Evolutionary conservation across 495 filamentous ascomycete species (phyloP), one percentile per base, ranked within the genome.

Genomic region (Penicillium arizonense): DNA sequence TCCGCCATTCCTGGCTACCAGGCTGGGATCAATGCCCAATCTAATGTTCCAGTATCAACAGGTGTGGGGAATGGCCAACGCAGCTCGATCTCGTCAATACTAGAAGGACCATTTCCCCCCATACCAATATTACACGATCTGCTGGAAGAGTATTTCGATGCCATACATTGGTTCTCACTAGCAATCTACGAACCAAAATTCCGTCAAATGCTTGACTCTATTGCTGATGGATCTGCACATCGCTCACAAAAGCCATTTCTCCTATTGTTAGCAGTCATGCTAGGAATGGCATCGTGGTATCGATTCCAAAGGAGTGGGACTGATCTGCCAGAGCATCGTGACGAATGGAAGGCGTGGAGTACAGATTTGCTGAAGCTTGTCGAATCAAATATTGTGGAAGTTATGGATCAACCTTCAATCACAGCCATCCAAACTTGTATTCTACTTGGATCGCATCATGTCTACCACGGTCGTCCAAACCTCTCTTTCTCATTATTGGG

Each of bases 121-220:
- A 59, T 52, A 34, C 42, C 63, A 3, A n/a, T 57, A 4, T 35
- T 65, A 7, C 44, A 54, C 34, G 28, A 30, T 14, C 43, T 70
- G 21, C 40, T 70, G 30, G 66, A 71, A 40, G 56, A 61, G 4
- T 71, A 71, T 47, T 71, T 71, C 42, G 57, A 62, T 48, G 44
- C 62, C 1, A 56, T 71, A n/a, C 68, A 71, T 53, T 71, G 66
- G 68, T 71, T 69, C 34, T 67, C 62, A 3, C 56, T 71, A 4
- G 66, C 57, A 1, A 44, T 71, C 16, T 63, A 63, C 21, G 64
- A 71, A 38, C 58, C 66, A 7, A 69, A 61, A 26, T 68, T 69
- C 37, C 58, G 68, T 16, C 57, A 32, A 26, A 52, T 51, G 6
- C 61, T 67, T n/a, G 36, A 47, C 12, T 57, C 58, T 9, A 59